These are phyloP conservation scores for Fusarium sp. DNA, from an alignment of 2,329 filamentous ascomycete species.

Conservation along the genomic window DNA sequence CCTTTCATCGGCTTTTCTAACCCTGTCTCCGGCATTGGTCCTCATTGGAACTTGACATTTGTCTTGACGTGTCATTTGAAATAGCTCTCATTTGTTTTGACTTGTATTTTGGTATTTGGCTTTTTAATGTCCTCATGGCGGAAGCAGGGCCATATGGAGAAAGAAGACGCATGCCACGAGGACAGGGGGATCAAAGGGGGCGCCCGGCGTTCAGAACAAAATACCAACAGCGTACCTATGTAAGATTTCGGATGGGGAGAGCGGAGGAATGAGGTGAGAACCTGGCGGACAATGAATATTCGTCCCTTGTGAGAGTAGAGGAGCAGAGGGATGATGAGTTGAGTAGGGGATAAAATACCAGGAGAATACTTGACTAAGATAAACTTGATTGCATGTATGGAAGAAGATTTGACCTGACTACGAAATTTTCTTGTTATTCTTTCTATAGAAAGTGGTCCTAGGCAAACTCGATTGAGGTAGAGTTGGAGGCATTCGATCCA, in stretches of 20 bases:
- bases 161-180: slow-evolving; percentile 22
- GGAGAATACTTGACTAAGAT: slow-evolving; percentile 22
- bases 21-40: slow-evolving; percentile 22
- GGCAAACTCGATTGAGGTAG: too few species aligned
- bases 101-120: slow-evolving; percentile 34
- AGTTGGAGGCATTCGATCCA: too few species aligned
- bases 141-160: slow-evolving; percentile 15
- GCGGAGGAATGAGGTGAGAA: slow-evolving; percentile 17
- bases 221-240: slow-evolving; percentile 41
- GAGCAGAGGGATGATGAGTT: slow-evolving; percentile 10
- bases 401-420: not conserved
- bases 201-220: slow-evolving; percentile 47
- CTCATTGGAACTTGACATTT: slow-evolving; percentile 25
- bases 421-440: too few species aligned
- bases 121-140: slow-evolving; percentile 30
- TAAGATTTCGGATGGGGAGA: slow-evolving; percentile 44
- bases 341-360: slow-evolving; percentile 26
- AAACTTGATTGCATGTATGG: not conserved
- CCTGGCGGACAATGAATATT: slow-evolving; percentile 19
- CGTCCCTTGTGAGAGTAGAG: slow-evolving; percentile 30
- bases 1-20: slow-evolving; percentile 23
- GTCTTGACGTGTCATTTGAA: slow-evolving; percentile 26
- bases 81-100: slow-evolving; percentile 37
- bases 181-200: slow-evolving; percentile 27
- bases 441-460: too few species aligned